phyloP scores from a whole-genome alignment of 1,284 basidiomycete species.

The Cutaneotrichosporon sp. region DNA sequence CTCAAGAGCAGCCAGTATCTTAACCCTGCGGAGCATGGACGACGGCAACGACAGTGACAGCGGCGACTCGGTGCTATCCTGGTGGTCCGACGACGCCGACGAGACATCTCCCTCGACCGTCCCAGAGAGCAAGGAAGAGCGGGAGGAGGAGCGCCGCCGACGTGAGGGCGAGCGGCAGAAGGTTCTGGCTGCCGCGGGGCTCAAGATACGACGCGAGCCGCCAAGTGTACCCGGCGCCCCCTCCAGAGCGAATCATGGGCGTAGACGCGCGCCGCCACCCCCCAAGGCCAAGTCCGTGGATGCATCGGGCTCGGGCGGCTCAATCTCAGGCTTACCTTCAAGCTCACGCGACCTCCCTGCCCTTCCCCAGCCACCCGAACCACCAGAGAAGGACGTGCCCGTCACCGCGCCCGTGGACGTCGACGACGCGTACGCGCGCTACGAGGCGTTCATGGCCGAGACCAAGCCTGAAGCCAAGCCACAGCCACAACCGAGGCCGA shows the following conservation, averaged over 20 bases:
- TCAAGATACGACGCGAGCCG: slow-evolving; percentile 61
- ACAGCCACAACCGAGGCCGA: neutral
- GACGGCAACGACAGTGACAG: slow-evolving; percentile 38
- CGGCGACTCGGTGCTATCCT: slow-evolving; percentile 39
- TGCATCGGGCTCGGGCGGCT: no score
- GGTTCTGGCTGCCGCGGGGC: slow-evolving; percentile 81
- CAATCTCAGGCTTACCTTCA: no score
- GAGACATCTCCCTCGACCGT: slow-evolving; percentile 9
- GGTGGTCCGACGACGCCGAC: slow-evolving; percentile 45
- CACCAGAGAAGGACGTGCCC: neutral
- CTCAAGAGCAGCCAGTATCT: neutral
- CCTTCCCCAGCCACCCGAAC: neutral
- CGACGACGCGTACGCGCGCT: slow-evolving; percentile 87
- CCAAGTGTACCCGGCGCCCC: slow-evolving; percentile 34
- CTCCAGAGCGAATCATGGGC: slow-evolving; percentile 49
- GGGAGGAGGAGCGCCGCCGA: slow-evolving; percentile 61
- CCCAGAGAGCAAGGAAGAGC: slow-evolving; percentile 54
- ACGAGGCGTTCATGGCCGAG: slow-evolving; percentile 70
- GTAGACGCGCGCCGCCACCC: slow-evolving; percentile 16
- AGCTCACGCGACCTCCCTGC: neutral
- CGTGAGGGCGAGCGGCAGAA: slow-evolving; percentile 73
- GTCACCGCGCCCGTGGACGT: slow-evolving; percentile 48
- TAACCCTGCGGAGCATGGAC: slow-evolving; percentile 17
- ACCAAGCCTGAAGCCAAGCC: slow-evolving; percentile 9
- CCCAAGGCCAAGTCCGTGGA: neutral